Evolutionary conservation across 164 flowering plant genomes (phyloP), one percentile per base, ranked within the genome.

Genomic region (Chimonanthus salicifolius): DNA sequence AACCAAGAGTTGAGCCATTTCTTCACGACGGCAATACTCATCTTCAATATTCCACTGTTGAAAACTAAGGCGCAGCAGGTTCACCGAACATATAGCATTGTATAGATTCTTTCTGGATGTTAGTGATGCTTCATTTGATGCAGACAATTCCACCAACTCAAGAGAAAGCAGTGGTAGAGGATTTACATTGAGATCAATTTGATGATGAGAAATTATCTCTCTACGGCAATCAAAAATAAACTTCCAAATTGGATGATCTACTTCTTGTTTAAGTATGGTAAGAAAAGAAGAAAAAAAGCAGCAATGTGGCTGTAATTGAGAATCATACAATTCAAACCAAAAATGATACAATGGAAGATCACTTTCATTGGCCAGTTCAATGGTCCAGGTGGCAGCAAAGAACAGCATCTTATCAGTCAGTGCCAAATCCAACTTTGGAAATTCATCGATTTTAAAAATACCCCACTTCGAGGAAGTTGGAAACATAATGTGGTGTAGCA

Each of bases 351-450:
- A 84, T 15, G 75, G 47, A 58, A 86, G 74, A 80, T 94, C 97
- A 76, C 72, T 77, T 75, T 83, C 90, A 72, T 82, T 82, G 18
- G 90, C 99, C 78, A 92, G 98, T 77, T 94, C 97, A 62, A 92
- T 76, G 7, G 82, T 72, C 99, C 99, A 96, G 69, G 82, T 86
- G 67, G 91, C 94, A 76, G 97, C 97, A 89, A 85, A 88, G 3
- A 81, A 76, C 11, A 94, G 79, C 90, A 83, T 86, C 72, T 86
- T 87, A 44, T 81, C 73, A 18, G 74, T 74, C 72, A 82, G 68
- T 43, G 62, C 78, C 58, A 69, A 46, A 48, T 87, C 79, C 70
- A 77, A 77, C 5, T 82, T 76, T 50, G 64, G 21, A 46, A 66
- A 71, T 16, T n/a, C 71, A 45, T 9, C 46, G 66, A 18, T 5